Evolutionary conservation across 2,329 filamentous ascomycete genomes (phyloP).

Genomic region (Colletotrichum costaricense): DNA sequence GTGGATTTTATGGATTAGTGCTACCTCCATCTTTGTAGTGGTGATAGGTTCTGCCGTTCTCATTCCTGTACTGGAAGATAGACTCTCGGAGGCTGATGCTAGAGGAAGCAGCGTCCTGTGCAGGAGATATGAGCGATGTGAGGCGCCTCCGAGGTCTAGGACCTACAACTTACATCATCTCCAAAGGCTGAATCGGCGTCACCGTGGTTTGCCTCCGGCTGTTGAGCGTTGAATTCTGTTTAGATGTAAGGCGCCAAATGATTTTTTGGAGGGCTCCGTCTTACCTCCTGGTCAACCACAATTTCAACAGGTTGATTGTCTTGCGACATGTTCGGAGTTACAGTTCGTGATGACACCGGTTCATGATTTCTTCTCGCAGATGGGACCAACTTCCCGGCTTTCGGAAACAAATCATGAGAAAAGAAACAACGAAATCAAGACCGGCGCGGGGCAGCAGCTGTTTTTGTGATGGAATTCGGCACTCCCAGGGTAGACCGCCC

Average conservation of each 20-base stretch:
- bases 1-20: no score
- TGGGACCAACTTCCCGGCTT: no score
- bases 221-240: no score
- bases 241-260: no score
- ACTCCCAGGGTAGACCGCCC: background rate
- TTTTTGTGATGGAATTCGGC: background rate
- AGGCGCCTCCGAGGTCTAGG: no score
- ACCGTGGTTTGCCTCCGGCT: no score
- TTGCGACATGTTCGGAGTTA: background rate
- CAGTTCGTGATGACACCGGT: background rate
- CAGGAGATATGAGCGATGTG: no score
- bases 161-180: no score
- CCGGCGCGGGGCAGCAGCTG: background rate
- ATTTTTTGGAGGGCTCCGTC: no score
- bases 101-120: conserved; percentile 6
- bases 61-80: background rate
- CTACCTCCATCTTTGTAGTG: conserved; percentile 34
- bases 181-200: no score
- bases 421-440: background rate
- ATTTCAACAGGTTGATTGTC: background rate
- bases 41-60: conserved; percentile 3
- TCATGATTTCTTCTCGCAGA: no score
- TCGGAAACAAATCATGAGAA: no score
- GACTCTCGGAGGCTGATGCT: conserved; percentile 2
- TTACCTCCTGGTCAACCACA: background rate